Evolutionary conservation across 1,284 basidiomycete genomes (phyloP), one percentile per base, ranked within the genome.

Genomic region (Porodaedalea pini): DNA sequence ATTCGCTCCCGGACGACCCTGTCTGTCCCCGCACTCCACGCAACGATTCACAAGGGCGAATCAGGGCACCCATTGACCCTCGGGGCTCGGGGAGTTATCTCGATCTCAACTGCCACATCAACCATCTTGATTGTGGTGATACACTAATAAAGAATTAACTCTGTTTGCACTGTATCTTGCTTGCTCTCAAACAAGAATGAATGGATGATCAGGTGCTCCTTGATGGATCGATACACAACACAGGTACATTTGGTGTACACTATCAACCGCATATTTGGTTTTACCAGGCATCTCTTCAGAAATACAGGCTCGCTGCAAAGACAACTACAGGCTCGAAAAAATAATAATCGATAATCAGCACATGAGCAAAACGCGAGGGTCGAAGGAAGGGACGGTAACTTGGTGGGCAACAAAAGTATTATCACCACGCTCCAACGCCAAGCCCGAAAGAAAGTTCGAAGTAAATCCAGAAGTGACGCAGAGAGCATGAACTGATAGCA

Each of bases 281-380:
- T 45, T 27, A 15, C 8, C n/a, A 2, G 19, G 44, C 44, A 45
- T 47, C n/a, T 41, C 21, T 34, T 72, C 82, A 92, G 73, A 92
- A 91, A 76, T 92, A 92, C 79, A 92, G 68, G 69, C 90, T 92
- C 23, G 90, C 90, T 23, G 89, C 89, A 68, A 91, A 92, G 51
- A 92, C 86, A 70, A 92, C 90, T 92, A 63, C 4, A 17, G 10
- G 32, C 13, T 6, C n/a, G 11, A 37, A 27, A 31, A 50, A 17
- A n/a, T n/a, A n/a, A n/a, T n/a, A n/a, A 43, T 40, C 36, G 34
- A 39, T 43, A 40, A 53, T 56, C 47, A 56, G 47, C 39, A 51
- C 27, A 11, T 27, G 37, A 17, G 17, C 23, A 34, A 34, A 19
- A 31, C 7, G 44, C 10, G 40, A 37, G 27, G 21, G 13, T 23